Conservation (phyloP, 83 land plant species). For the Diphasiastrum complanatum region DNA sequence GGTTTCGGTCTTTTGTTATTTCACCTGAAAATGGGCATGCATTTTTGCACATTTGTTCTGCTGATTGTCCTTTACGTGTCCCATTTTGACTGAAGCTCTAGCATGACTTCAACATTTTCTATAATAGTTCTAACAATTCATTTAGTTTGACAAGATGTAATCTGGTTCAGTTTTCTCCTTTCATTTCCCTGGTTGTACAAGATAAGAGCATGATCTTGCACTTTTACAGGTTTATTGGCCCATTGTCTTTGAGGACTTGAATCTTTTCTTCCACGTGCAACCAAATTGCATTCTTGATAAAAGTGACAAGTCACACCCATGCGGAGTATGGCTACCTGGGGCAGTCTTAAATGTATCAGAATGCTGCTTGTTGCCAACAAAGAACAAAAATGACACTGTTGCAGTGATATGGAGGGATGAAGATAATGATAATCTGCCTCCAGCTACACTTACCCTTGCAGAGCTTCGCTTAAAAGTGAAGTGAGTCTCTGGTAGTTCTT, state of each 20-base stretch:
- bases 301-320: not conserved
- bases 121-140: no score
- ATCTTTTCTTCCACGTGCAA: not conserved
- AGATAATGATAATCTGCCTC: slow-evolving; percentile 3
- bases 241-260: slow-evolving; percentile 12
- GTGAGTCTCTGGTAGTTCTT: no score
- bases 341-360: slow-evolving; percentile 8
- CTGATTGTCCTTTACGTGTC: no score
- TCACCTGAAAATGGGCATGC: no score
- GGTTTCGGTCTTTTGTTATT: no score
- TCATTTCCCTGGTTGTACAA: no score
- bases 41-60: no score
- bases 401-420: slow-evolving; percentile 14
- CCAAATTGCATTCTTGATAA: slow-evolving; percentile 4
- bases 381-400: not conserved
- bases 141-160: no score
- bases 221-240: slow-evolving; percentile 3
- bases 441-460: not conserved
- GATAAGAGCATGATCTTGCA: no score
- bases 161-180: no score
- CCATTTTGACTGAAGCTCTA: no score
- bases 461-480: slow-evolving; percentile 6
- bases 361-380: slow-evolving; percentile 1
- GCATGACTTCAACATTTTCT: no score
- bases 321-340: slow-evolving; percentile 10